These are phyloP conservation scores for Chaetomium sp. DNA, from an alignment of 2,329 filamentous ascomycete species.

Conservation along the genomic window DNA sequence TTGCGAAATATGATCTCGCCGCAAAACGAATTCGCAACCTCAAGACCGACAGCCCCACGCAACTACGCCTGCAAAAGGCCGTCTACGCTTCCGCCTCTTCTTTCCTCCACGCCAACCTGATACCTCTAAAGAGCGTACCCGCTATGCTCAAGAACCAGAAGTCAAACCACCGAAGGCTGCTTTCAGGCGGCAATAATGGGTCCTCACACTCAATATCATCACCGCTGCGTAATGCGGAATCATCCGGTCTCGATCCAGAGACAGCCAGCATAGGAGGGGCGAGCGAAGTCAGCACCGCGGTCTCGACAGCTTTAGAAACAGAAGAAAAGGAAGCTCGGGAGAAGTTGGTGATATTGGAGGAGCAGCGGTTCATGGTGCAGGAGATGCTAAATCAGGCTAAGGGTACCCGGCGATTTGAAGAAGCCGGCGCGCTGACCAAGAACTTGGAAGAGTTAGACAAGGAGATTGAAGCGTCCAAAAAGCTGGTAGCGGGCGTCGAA, in stretches of 20 bases:
- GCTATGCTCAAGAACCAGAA: conserved; percentile 51
- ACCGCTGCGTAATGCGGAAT: conserved; percentile 44
- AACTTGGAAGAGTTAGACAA: conserved; percentile 76
- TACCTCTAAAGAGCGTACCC: conserved; percentile 72
- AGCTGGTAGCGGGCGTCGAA: conserved; percentile 62
- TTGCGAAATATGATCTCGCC: conserved; percentile 78
- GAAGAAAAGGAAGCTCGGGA: conserved; percentile 81
- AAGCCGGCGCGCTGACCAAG: conserved; percentile 69
- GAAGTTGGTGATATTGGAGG: conserved; percentile 74
- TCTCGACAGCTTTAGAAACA: conserved; percentile 58
- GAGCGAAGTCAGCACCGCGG: conserved; percentile 47
- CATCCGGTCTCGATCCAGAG: conserved; percentile 40
- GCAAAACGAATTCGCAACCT: conserved; percentile 76
- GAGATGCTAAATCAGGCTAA: conserved; percentile 77
- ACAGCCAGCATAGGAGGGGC: conserved; percentile 40
- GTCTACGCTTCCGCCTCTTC: conserved; percentile 75
- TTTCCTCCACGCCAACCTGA: conserved; percentile 85
- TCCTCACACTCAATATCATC: conserved; percentile 20
- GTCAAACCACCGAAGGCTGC: conserved; percentile 27
- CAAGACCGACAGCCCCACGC: conserved; percentile 63
- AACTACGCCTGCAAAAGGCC: conserved; percentile 69
- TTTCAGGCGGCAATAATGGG: conserved; percentile 21
- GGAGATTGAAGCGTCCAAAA: conserved; percentile 65
- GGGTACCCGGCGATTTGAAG: conserved; percentile 73
- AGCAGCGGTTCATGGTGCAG: conserved; percentile 83